Percentiles rank a stretch among this genome's conserved stretches.
Conservation (phyloP, 2,329 filamentous ascomycete genomes). For the Celoporthe dispersa region DNA sequence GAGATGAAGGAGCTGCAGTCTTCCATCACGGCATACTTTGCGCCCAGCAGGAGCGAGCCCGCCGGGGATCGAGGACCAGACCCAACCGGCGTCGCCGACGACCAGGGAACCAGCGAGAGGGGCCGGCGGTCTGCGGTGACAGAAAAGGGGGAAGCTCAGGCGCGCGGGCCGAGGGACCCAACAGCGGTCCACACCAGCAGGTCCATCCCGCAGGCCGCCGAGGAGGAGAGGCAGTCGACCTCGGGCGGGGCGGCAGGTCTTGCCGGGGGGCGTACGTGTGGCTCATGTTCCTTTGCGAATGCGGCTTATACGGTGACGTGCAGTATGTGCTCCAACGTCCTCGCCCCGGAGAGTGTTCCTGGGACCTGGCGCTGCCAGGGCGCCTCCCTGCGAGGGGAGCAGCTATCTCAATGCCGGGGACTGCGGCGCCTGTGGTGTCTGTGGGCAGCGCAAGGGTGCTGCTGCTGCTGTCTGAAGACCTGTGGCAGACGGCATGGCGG, state of each 20-base stretch:
- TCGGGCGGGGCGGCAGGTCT: conserved; percentile 1
- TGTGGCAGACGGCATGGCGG: too few species aligned
- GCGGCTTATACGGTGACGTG: conserved; percentile 61
- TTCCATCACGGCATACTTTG: conserved; percentile 33
- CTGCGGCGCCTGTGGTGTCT: conserved; percentile 71
- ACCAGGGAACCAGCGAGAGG: conserved; percentile 10
- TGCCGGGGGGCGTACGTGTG: conserved; percentile 45
- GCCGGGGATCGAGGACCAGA: background rate
- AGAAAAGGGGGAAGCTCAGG: conserved; percentile 10
- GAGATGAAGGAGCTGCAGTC: conserved; percentile 71
- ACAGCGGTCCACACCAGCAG: conserved; percentile 5
- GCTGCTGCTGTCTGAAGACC: background rate
- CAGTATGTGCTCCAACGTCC: conserved; percentile 70
- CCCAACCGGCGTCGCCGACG: conserved; percentile 20
- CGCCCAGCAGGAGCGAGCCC: conserved; percentile 16
- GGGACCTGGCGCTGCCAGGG: conserved; percentile 68
- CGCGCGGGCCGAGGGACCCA: conserved; percentile 15
- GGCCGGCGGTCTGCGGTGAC: conserved; percentile 4
- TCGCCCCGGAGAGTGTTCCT: conserved; percentile 57
- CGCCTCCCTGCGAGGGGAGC: conserved; percentile 56
- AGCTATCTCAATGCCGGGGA: conserved; percentile 72
- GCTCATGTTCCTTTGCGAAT: conserved; percentile 73
- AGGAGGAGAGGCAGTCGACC: background rate
- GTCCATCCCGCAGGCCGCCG: background rate
- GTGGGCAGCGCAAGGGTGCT: conserved; percentile 51